Conservation (phyloP, 1,284 basidiomycete species). For the Boletus coffeatus region DNA sequence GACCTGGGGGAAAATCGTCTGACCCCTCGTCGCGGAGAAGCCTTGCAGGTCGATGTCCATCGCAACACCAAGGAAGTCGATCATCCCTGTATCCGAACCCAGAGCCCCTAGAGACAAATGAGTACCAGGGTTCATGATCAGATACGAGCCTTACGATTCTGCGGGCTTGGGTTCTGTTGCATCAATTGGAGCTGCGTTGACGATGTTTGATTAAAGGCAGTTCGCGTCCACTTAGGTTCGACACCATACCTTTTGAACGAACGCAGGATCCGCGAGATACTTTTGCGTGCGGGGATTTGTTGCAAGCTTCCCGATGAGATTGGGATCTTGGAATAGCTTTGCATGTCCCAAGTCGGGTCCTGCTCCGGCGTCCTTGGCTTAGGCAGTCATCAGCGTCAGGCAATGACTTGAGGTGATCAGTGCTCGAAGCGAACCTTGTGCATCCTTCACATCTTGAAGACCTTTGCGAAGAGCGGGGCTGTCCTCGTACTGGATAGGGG, state of each 20-base stretch:
- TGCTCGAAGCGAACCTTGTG: slow-evolving; percentile 48
- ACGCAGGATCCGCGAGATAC: slow-evolving; percentile 78
- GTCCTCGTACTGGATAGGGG: slow-evolving; percentile 79
- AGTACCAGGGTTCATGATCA: slow-evolving; percentile 1
- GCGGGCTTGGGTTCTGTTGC: slow-evolving; percentile 63
- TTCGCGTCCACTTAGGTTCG: background rate
- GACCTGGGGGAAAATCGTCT: slow-evolving; percentile 68
- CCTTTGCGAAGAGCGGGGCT: slow-evolving; percentile 83
- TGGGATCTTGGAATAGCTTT: slow-evolving; percentile 84
- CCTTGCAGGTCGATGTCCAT: slow-evolving; percentile 95
- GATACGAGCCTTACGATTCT: slow-evolving; percentile 36
- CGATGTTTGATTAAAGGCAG: background rate
- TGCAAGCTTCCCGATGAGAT: slow-evolving; percentile 78
- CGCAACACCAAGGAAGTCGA: slow-evolving; percentile 86
- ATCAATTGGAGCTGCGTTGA: slow-evolving; percentile 48
- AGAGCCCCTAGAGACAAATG: slow-evolving; percentile 43
- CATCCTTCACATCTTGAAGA: slow-evolving; percentile 80
- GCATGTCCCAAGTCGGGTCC: slow-evolving; percentile 55
- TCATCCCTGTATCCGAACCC: slow-evolving; percentile 82
- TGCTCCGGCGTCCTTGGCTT: slow-evolving; percentile 39
- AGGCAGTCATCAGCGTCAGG: slow-evolving; percentile 8
- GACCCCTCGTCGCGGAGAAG: slow-evolving; percentile 83
- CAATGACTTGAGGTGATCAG: background rate
- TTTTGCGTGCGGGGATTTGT: slow-evolving; percentile 82
- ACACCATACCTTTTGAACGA: slow-evolving; percentile 57